Evolutionary conservation across 2,329 filamentous ascomycete species (phyloP), one percentile per base, ranked within the genome.

Genomic region (Verticillium longisporum): DNA sequence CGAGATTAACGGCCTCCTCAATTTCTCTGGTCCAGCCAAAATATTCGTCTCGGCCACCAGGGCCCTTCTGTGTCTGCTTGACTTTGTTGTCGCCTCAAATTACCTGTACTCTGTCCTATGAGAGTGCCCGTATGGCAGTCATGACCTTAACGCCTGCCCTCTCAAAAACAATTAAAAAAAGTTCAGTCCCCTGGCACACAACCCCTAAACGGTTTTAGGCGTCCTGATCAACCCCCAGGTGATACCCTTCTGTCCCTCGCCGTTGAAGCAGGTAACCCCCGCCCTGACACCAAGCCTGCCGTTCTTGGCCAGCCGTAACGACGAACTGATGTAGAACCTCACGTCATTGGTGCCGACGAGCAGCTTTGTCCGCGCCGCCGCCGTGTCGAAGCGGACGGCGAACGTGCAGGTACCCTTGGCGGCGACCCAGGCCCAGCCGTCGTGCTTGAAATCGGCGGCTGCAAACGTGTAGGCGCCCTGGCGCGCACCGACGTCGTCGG

Each of bases 331-430:
- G 50, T 65, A 63, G 38, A 62, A 65, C 15, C 61, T 58, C 10
- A 64, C 41, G 9, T 65, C 64, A 31, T 65, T 64, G 32, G 64
- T 63, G 21, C 64, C 64, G 32, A 65, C 58, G 10, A 33, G 57
- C 38, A 64, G 50, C n/a, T 45, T 37, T 55, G 34, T 60, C 13
- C 21, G 32, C 10, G 37, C 45, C 14, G 56, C 61, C 10, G 55
- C 55, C 14, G 57, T 36, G 33, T 61, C 55, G 3, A 57, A 53
- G 18, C 60, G 56, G 38, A 50, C 58, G 11, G 61, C 63, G 37
- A 65, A 65, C 21, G 59, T 55, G 58, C 64, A 64, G 14, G 64
- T 60, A 6, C 64, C 63, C 14, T 45, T 55, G 33, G 50, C 50
- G 33, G 32, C 61, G 14, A 65, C 36, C n/a, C 55, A 56, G 26